phyloP scores from a whole-genome alignment of 2,329 filamentous ascomycete species.

The Coniochaeta sp. region DNA sequence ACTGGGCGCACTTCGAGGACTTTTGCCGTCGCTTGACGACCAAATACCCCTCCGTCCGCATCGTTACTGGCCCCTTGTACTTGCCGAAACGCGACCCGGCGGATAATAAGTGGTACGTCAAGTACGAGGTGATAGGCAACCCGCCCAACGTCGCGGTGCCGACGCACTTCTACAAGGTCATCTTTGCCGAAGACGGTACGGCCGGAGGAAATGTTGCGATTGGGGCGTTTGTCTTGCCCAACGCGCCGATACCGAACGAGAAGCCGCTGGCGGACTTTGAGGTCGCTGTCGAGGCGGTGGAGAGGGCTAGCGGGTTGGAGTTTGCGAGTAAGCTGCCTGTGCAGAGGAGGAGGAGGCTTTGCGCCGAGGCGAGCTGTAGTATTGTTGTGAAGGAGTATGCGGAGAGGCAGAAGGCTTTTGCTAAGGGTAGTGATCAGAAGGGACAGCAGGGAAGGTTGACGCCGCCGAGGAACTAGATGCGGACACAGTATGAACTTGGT shows the following conservation, averaged over 20 bases:
- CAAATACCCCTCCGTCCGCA: slow-evolving; percentile 77
- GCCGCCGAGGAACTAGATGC: not conserved
- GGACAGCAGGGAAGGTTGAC: slow-evolving; percentile 1
- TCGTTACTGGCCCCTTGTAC: slow-evolving; percentile 92
- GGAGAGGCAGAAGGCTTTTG: slow-evolving; percentile 53
- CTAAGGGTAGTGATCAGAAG: slow-evolving; percentile 22
- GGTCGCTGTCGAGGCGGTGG: slow-evolving; percentile 86
- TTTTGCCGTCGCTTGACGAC: slow-evolving; percentile 82
- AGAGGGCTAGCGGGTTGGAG: slow-evolving; percentile 85
- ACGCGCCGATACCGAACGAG: slow-evolving; percentile 78
- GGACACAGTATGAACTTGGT: not conserved
- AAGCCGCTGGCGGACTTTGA: slow-evolving; percentile 90
- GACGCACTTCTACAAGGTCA: slow-evolving; percentile 99
- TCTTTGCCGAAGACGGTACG: slow-evolving; percentile 82
- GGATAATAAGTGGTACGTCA: slow-evolving; percentile 93
- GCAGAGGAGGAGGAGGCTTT: slow-evolving; percentile 69
- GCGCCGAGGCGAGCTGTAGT: slow-evolving; percentile 78
- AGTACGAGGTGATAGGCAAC: slow-evolving; percentile 90
- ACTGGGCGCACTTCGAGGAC: slow-evolving; percentile 98
- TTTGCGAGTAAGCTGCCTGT: slow-evolving; percentile 76
- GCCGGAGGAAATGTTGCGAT: slow-evolving; percentile 70
- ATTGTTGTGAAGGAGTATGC: slow-evolving; percentile 76
- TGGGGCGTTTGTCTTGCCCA: slow-evolving; percentile 91
- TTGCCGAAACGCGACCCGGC: slow-evolving; percentile 72
- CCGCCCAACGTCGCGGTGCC: slow-evolving; percentile 93